A percentile compares a stretch with the other conserved stretches of the same genome.
Conservation (phyloP, 1,284 basidiomycete genomes). For the Sutorius eximius region DNA sequence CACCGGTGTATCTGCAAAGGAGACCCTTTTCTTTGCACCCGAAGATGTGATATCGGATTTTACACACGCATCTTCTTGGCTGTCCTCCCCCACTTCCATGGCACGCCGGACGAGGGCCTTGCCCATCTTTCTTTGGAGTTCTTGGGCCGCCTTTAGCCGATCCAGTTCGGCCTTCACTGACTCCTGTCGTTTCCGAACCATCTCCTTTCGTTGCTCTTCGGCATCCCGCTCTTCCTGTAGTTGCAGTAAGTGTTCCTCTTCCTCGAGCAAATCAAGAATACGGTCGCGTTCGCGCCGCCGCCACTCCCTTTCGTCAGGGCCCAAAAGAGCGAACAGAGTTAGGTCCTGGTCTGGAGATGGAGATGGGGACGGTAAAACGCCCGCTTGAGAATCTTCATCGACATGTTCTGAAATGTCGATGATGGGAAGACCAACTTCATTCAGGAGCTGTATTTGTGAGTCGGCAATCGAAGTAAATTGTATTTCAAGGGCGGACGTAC, state of each 20-base stretch:
- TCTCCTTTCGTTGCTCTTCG: conserved; percentile 43
- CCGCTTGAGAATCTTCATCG: conserved; percentile 20
- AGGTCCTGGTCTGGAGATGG: conserved; percentile 40
- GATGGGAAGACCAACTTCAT: conserved; percentile 76
- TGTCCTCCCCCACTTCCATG: conserved; percentile 42
- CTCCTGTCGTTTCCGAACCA: conserved; percentile 51
- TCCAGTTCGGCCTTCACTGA: conserved; percentile 53
- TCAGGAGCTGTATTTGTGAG: conserved; percentile 49
- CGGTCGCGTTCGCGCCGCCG: conserved; percentile 56
- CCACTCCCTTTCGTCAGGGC: conserved; percentile 48
- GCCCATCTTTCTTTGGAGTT: conserved; percentile 76
- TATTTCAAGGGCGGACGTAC: conserved; percentile 42
- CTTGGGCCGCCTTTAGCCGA: conserved; percentile 51
- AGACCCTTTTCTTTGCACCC: conserved; percentile 59
- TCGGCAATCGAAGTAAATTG: conserved; percentile 18
- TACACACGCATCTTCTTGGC: conserved; percentile 30
- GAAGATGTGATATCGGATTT: conserved; percentile 16
- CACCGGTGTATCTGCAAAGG: conserved; percentile 52
- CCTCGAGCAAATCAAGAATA: conserved; percentile 67
- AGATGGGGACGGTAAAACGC: conserved; percentile 21
- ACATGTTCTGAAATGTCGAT: conserved; percentile 72
- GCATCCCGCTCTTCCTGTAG: conserved; percentile 42
- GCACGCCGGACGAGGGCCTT: conserved; percentile 57
- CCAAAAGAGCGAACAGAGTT: conserved; percentile 48
- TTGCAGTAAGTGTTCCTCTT: conserved; percentile 57